Conservation (phyloP, 208 protist species). For the Naegleria gruberi region DNA sequence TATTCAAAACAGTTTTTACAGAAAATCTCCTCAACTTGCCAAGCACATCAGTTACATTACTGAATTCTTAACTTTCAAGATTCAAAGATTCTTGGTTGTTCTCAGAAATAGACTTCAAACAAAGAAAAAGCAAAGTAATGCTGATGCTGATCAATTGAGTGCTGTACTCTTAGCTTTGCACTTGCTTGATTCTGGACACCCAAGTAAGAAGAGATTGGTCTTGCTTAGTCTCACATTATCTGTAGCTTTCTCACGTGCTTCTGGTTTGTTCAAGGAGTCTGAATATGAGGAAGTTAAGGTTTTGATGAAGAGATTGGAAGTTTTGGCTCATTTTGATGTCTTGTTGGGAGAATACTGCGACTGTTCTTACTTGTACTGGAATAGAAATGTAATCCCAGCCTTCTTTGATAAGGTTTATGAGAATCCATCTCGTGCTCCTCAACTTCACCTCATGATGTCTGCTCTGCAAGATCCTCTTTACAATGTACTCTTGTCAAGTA, state of each 20-base stretch:
- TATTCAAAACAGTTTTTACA: slow-evolving; percentile 67
- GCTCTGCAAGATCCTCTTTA: slow-evolving; percentile 56
- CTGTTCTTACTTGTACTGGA: slow-evolving; percentile 78
- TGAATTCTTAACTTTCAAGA: slow-evolving; percentile 57
- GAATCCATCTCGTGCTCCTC: slow-evolving; percentile 49
- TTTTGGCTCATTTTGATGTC: slow-evolving; percentile 52
- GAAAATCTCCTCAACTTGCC: slow-evolving; percentile 60
- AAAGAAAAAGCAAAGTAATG: slow-evolving; percentile 24
- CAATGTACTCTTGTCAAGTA: neutral
- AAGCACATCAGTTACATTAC: slow-evolving; percentile 53
- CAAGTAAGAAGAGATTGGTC: slow-evolving; percentile 44
- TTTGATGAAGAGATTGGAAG: slow-evolving; percentile 59
- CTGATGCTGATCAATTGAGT: slow-evolving; percentile 48
- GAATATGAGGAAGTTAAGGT: slow-evolving; percentile 53
- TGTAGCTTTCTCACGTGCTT: slow-evolving; percentile 49
- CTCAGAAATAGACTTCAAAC: slow-evolving; percentile 38
- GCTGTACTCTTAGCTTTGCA: slow-evolving; percentile 53
- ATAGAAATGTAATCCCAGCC: slow-evolving; percentile 58
- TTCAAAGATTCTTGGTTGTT: slow-evolving; percentile 59
- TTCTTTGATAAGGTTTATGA: slow-evolving; percentile 68
- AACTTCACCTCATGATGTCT: slow-evolving; percentile 56
- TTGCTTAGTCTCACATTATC: slow-evolving; percentile 55
- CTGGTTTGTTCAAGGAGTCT: slow-evolving; percentile 36
- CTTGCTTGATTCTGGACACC: slow-evolving; percentile 56
- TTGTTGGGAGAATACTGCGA: slow-evolving; percentile 52